Evolutionary conservation across 257 asterid genomes (phyloP), one percentile per base, ranked within the genome.

Genomic region (Jacaranda mimosifolia): DNA sequence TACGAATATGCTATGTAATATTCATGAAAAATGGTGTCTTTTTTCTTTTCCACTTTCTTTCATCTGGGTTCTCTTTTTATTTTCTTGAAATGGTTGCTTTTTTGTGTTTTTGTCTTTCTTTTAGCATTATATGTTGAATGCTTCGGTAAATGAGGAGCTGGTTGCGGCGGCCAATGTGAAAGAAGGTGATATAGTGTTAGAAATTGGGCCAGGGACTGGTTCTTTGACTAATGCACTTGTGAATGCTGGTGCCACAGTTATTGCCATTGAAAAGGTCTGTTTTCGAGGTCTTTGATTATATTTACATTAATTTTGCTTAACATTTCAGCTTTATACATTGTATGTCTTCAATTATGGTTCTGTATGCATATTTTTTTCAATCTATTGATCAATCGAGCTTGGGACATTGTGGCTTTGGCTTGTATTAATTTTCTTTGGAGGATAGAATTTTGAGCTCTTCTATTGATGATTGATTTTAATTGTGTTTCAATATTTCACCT

Each of bases 131-230:
- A 93, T 96, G 99, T 68, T 96, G 88, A 85, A 91, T 86, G 85
- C 79, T 57, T 84, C 87, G 40, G 83, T 96, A 48, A 96, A 93
- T 60, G 97, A 93, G 56, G 91, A 90, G 83, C 84, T 96, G 32
- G 94, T 85, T 53, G 86, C 84, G 74, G 91, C 92, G 39, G 98
- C 94, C 49, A 83, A 87, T 18, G 95, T 93, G 56, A 83, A 83
- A 76, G 97, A 89, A 84, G 98, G 98, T 42, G 98, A 96, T 77
- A 48, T 90, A 26, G 98, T 96, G 79, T 90, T 93, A 42, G 99
- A 96, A 77, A 93, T 96, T 80, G 98, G 99, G 35, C 97, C 98
- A 5, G 98, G 97, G 63, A 96, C 99, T 72, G 99, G 99, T 80
- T 96, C 99, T 38, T 89, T 93, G 85, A 93, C 99, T 59, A 88